Evolutionary conservation across 2,329 filamentous ascomycete species (phyloP).

Genomic region (Nemania serpens): DNA sequence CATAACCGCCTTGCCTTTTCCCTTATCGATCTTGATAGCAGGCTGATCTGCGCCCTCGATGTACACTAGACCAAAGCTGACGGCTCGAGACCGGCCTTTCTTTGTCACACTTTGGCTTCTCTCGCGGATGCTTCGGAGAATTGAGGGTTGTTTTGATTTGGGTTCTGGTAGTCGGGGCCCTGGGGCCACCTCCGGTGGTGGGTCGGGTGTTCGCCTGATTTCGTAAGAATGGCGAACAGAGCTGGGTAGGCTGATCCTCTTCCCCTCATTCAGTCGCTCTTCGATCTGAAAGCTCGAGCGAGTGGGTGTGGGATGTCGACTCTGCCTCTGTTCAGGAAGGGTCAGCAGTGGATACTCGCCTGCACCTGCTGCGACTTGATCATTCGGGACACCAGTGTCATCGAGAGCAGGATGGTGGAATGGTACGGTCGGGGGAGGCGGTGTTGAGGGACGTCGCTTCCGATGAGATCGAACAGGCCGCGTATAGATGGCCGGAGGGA

Average conservation of each 20-base stretch:
- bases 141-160: conserved; percentile 30
- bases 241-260: conserved; percentile 57
- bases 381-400: conserved; percentile 43
- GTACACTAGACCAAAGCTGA: conserved; percentile 40
- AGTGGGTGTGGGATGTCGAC: conserved; percentile 48
- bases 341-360: conserved; percentile 58
- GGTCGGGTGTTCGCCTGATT: conserved; percentile 48
- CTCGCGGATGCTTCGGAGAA: conserved; percentile 34
- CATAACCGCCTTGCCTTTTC: conserved; percentile 57
- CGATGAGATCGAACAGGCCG: conserved; percentile 37
- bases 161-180: conserved; percentile 36
- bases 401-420: conserved; percentile 52
- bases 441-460: conserved; percentile 57
- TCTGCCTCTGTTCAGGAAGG: conserved; percentile 55
- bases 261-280: conserved; percentile 49
- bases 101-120: conserved; percentile 41
- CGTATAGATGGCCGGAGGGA: conserved; percentile 36
- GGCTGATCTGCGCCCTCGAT: conserved; percentile 29
- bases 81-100: conserved; percentile 30
- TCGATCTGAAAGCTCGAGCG: conserved; percentile 59
- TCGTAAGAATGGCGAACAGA: conserved; percentile 61
- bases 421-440: conserved; percentile 57
- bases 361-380: conserved; percentile 46
- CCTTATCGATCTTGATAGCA: conserved; percentile 49
- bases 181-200: conserved; percentile 31